phyloP scores from a whole-genome alignment of 2,329 filamentous ascomycete genomes.

The Scedosporium boydii region DNA sequence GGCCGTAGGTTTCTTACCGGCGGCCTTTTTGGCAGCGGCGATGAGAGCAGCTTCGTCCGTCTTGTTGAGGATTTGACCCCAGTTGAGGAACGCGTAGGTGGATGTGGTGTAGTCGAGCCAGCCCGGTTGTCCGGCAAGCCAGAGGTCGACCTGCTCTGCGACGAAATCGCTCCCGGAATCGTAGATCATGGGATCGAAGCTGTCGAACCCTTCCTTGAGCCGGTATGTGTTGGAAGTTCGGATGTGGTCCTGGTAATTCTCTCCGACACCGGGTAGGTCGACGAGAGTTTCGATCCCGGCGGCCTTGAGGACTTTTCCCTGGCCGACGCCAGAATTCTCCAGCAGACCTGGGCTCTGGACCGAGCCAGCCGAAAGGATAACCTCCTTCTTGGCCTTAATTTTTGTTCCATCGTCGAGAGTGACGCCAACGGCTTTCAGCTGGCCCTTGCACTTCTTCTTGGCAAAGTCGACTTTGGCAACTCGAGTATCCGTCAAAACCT shows the following conservation, averaged over 20 bases:
- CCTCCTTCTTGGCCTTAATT: conserved; percentile 28
- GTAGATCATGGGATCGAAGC: conserved; percentile 18
- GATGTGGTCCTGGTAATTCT: conserved; percentile 38
- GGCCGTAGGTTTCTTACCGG: conserved; percentile 17
- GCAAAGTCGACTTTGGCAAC: conserved; percentile 15
- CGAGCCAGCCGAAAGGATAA: conserved; percentile 12
- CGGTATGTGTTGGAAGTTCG: conserved; percentile 19
- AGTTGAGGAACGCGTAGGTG: conserved; percentile 31
- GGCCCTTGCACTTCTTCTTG: conserved; percentile 3
- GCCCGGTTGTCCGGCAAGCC: conserved; percentile 15
- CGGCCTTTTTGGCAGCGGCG: conserved; percentile 21
- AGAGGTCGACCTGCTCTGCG: background rate
- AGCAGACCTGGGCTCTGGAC: conserved; percentile 17
- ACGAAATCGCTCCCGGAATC: conserved; percentile 15
- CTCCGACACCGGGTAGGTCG: conserved; percentile 32
- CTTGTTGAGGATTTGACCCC: conserved; percentile 24
- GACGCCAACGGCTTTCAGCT: conserved; percentile 19
- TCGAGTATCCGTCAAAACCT: conserved; percentile 20
- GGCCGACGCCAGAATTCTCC: conserved; percentile 23
- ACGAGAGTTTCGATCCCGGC: conserved; percentile 29
- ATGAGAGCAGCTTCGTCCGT: conserved; percentile 17
- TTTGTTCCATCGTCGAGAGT: conserved; percentile 27
- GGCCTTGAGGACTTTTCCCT: conserved; percentile 20
- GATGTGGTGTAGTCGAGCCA: conserved; percentile 29
- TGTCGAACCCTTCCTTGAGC: conserved; percentile 22